A percentile compares a stretch with the other conserved stretches of the same genome.
These are phyloP conservation scores for Cladochytrium tenue DNA, from an alignment of 371 early-diverging fungal genomes.

Conservation along the genomic window DNA sequence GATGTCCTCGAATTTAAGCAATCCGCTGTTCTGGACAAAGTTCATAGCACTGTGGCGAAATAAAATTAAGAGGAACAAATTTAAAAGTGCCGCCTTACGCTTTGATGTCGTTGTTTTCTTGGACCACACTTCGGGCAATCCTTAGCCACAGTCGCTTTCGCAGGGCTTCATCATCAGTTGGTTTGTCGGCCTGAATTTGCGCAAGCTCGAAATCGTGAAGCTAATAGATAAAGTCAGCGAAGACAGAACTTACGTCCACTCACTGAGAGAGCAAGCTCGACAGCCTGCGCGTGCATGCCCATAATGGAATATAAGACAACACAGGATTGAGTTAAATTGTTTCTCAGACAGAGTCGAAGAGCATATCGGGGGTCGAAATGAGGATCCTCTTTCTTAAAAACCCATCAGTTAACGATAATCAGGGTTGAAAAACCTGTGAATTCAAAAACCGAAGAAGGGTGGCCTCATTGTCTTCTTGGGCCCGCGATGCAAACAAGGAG, in stretches of 20 bases:
- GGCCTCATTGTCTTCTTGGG: conserved; percentile 58
- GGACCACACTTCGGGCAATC: conserved; percentile 87
- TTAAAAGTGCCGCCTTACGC: neutral
- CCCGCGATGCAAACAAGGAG: conserved; percentile 77
- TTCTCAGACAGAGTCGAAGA: conserved; percentile 75
- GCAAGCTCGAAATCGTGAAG: conserved; percentile 84
- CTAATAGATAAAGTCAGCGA: conserved; percentile 40
- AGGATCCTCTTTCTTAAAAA: conserved; percentile 28
- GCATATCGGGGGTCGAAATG: conserved; percentile 86
- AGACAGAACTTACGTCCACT: conserved; percentile 22
- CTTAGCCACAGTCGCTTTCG: conserved; percentile 88
- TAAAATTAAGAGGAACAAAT: neutral
- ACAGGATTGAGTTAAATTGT: conserved; percentile 72
- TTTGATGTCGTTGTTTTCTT: conserved; percentile 77
- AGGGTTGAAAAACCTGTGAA: conserved; percentile 22
- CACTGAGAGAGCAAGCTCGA: conserved; percentile 75
- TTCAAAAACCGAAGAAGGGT: conserved; percentile 36
- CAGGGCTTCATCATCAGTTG: conserved; percentile 75
- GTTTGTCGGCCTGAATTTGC: conserved; percentile 85
- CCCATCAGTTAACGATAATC: neutral
- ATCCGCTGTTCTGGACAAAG: conserved; percentile 73
- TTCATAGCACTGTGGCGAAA: conserved; percentile 69
- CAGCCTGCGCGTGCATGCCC: conserved; percentile 84
- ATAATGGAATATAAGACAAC: conserved; percentile 82
- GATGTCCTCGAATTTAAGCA: conserved; percentile 91